These are phyloP conservation scores for Yarrowia sp. DNA, from an alignment of 805 yeast genomes.

Conservation along the genomic window DNA sequence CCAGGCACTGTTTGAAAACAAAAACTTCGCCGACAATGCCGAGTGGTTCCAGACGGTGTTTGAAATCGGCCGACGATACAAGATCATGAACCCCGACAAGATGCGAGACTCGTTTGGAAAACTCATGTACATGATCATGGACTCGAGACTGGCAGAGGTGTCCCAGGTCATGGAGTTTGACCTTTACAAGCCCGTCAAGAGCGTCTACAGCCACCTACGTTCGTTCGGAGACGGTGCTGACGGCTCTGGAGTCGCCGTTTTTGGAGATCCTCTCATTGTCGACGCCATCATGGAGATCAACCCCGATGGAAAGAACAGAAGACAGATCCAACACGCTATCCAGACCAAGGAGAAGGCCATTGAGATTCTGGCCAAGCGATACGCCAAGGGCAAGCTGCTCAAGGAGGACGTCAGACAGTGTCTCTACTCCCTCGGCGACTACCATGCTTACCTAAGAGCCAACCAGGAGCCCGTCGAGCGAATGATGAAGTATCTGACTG, in stretches of 20 bases:
- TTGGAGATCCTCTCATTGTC: conserved; percentile 64
- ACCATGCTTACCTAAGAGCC: conserved; percentile 71
- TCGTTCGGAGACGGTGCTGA: conserved; percentile 48
- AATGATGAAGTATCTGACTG: conserved; percentile 61
- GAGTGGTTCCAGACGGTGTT: conserved; percentile 75
- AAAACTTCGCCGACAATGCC: conserved; percentile 71
- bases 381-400: conserved; percentile 50
- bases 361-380: conserved; percentile 61
- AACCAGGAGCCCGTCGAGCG: conserved; percentile 71
- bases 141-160: conserved; percentile 75
- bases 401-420: conserved; percentile 74
- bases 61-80: conserved; percentile 81
- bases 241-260: conserved; percentile 49
- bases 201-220: conserved; percentile 60
- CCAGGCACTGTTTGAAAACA: conserved; percentile 65
- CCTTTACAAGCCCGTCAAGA: conserved; percentile 71
- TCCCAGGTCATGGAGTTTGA: conserved; percentile 77
- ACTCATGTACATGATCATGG: conserved; percentile 84
- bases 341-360: conserved; percentile 73
- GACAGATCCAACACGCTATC: conserved; percentile 64
- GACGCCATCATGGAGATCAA: conserved; percentile 73
- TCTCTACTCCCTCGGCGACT: conserved; percentile 79
- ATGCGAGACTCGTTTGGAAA: conserved; percentile 83
- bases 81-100: conserved; percentile 82
- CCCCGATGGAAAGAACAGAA: conserved; percentile 63